A percentile compares a stretch with the other conserved stretches of the same genome.
Evolutionary conservation across 2,329 filamentous ascomycete species (phyloP).

Genomic region (Clarireedia paspali): DNA sequence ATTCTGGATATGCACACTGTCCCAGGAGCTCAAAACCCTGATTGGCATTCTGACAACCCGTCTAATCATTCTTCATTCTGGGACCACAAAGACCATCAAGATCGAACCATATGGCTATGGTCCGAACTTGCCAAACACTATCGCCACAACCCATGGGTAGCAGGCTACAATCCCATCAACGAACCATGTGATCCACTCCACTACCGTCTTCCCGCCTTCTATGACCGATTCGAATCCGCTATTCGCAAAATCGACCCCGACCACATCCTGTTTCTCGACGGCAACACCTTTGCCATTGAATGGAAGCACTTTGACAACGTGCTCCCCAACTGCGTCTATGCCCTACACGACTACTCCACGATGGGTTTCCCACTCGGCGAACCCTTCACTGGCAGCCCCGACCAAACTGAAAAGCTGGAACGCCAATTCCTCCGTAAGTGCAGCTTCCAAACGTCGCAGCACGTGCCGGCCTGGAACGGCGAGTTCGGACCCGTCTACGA

Average conservation of each 20-base stretch:
- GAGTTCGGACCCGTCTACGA: conserved; percentile 43
- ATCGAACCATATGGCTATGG: conserved; percentile 38
- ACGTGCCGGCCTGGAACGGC: conserved; percentile 41
- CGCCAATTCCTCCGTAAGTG: conserved; percentile 36
- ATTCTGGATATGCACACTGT: conserved; percentile 39
- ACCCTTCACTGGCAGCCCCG: conserved; percentile 34
- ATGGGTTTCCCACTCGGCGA: conserved; percentile 41
- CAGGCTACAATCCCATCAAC: conserved; percentile 29
- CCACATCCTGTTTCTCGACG: conserved; percentile 44
- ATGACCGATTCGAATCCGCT: conserved; percentile 33
- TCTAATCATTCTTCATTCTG: conserved; percentile 36
- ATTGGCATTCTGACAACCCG: conserved; percentile 39
- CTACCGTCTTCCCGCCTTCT: conserved; percentile 33
- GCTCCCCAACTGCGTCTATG: conserved; percentile 43
- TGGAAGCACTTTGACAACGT: conserved; percentile 36
- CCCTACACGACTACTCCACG: conserved; percentile 45
- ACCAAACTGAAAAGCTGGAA: conserved; percentile 37
- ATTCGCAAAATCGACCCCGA: conserved; percentile 37
- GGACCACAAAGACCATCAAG: conserved; percentile 40
- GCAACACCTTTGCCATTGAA: conserved; percentile 48
- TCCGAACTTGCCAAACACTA: conserved; percentile 36
- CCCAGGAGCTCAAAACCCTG: conserved; percentile 40
- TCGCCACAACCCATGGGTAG: conserved; percentile 33
- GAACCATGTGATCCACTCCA: conserved; percentile 31
- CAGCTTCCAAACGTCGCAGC: conserved; percentile 35